Evolutionary conservation across 352 stramenopile species (phyloP), one percentile per base, ranked within the genome.

Genomic region (Lagenidium giganteum): DNA sequence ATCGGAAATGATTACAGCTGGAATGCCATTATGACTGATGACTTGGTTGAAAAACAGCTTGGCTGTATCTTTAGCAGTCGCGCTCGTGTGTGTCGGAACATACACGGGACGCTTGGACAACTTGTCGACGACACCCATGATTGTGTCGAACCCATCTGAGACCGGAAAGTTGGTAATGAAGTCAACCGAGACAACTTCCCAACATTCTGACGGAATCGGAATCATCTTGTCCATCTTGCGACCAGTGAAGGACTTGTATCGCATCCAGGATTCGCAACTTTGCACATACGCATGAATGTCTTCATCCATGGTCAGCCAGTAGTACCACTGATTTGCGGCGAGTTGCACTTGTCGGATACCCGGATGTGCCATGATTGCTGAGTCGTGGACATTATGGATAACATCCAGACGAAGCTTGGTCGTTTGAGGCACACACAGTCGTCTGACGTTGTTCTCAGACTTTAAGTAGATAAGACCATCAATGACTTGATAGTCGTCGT

Each of bases 51-150:
- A 57, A 32, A 56, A 62, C 0, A 57, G 1, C 2, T 25, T 3
- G 8, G 47, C 53, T 13, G 23, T 45, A 8, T 51, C 47, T 17
- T 9, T 13, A 1, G 45, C 44, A 4, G 13, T 29, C 13, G 38
- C 41, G 2, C 13, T 47, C 2, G 37, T 57, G 32, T 50, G 45
- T 7, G 33, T 45, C n/a, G 46, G 16, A 4, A 23, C 26, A 26
- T 62, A 57, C 31, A 47, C 49, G 3, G 52, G 14, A 13, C 52
- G 38, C 27, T 56, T 61, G 5, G 29, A 42, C 3, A 54, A 37
- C 9, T 30, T 26, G 31, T 56, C 52, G 0, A 61, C 52, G n/a
- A 12, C 17, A 1, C n/a, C 18, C 32, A 42, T 22, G 41, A 57
- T 57, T 1, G 24, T 14, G 16, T 54, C 30, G 14, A 43, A 51